Percentiles rank a stretch among this genome's conserved stretches.
These are phyloP conservation scores for Dothidotthia symphoricarpi DNA, from an alignment of 2,329 filamentous ascomycete genomes.

Conservation along the genomic window DNA sequence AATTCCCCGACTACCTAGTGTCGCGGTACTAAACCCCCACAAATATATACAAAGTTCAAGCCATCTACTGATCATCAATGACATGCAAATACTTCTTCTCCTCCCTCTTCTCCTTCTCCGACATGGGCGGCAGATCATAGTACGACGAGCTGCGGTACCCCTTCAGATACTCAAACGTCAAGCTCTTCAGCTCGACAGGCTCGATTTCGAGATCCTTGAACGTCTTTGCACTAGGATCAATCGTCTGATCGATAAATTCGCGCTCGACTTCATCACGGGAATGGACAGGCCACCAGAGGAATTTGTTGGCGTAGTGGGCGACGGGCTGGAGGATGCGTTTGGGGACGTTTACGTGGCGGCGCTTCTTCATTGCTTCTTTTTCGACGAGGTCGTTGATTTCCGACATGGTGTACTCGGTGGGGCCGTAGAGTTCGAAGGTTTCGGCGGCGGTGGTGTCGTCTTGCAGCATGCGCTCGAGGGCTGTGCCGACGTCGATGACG, in stretches of 20 bases:
- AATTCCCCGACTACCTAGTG: too few species aligned
- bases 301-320: slow-evolving; percentile 72
- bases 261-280: slow-evolving; percentile 84
- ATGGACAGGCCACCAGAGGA: slow-evolving; percentile 83
- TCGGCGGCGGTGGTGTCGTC: slow-evolving; percentile 87
- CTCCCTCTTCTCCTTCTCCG: slow-evolving; percentile 89
- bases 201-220: slow-evolving; percentile 91
- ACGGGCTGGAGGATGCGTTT: slow-evolving; percentile 74
- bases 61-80: slow-evolving; percentile 42
- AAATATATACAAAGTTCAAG: too few species aligned
- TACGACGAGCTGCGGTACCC: slow-evolving; percentile 82
- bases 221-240: slow-evolving; percentile 89
- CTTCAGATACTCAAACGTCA: slow-evolving; percentile 94
- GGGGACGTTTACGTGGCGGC: slow-evolving; percentile 87
- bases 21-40: too few species aligned
- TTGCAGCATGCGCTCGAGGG: slow-evolving; percentile 84
- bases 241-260: slow-evolving; percentile 89
- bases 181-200: slow-evolving; percentile 78
- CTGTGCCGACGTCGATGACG: slow-evolving; percentile 84
- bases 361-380: slow-evolving; percentile 85
- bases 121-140: slow-evolving; percentile 92
- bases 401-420: slow-evolving; percentile 84
- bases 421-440: slow-evolving; percentile 92
- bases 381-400: slow-evolving; percentile 88
- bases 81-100: slow-evolving; percentile 98